These are phyloP conservation scores for Extremus antarcticus DNA, from an alignment of 495 filamentous ascomycete species.

Conservation along the genomic window DNA sequence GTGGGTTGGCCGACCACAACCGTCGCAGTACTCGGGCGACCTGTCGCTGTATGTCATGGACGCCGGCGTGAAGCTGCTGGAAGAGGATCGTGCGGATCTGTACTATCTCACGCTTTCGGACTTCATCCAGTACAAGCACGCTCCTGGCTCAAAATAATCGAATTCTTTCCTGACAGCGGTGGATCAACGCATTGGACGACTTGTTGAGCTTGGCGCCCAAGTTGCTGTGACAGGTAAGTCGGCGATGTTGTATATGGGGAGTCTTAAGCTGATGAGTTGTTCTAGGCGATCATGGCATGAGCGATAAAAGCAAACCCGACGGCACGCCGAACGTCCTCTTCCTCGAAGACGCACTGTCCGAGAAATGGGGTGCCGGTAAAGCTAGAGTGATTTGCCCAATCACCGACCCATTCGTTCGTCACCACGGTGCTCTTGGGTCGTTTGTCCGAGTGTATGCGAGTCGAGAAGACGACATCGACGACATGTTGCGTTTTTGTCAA, in stretches of 20 bases:
- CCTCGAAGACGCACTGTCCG: constrained; percentile 27
- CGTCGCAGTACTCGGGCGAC: constrained; percentile 30
- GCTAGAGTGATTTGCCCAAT: constrained; percentile 34
- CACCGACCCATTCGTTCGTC: constrained; percentile 31
- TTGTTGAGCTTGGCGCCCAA: constrained; percentile 21
- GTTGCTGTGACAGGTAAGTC: constrained; percentile 28
- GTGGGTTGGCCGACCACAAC: constrained; percentile 27
- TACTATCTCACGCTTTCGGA: constrained; percentile 35
- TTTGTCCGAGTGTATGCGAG: constrained; percentile 32
- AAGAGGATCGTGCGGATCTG: constrained; percentile 30
- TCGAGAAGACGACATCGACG: constrained; percentile 5
- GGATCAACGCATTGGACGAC: constrained; percentile 23
- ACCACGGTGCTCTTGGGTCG: constrained; percentile 31
- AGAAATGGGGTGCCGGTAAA: constrained; percentile 20
- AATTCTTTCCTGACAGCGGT: constrained; percentile 28
- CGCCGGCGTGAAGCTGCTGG: constrained; percentile 31
- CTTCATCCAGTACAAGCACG: constrained; percentile 32
- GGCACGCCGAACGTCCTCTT: constrained; percentile 32
- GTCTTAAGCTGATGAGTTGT: too few species aligned
- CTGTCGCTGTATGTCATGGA: constrained; percentile 33
- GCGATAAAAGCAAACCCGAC: constrained; percentile 22
- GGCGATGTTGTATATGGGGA: too few species aligned
- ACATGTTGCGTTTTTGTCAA: constrained; percentile 9
- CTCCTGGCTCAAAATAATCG: constrained; percentile 26
- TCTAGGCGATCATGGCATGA: constrained; percentile 31